Evolutionary conservation across 805 yeast genomes (phyloP), one percentile per base, ranked within the genome.

Genomic region (Ogataea haglerorum): DNA sequence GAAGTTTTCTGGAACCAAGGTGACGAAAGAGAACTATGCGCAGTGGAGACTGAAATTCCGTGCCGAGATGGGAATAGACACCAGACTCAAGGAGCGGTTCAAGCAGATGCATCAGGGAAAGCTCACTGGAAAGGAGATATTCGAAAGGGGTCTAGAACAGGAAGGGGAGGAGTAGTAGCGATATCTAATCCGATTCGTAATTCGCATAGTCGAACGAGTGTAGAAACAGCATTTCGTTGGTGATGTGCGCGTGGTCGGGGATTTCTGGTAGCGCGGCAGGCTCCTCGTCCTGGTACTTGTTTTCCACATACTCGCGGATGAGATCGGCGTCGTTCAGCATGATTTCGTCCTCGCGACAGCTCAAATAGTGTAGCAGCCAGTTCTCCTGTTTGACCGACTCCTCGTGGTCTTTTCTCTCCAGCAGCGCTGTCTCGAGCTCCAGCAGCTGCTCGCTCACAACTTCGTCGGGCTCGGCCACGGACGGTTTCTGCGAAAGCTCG

Each of bases 1-100:
- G 60, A 93, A 93, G 63, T 91, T 91, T 64, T 70, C 72, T 29
- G 99, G 99, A 25, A 93, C 98, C 1, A 77, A 84, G 40, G 96
- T 91, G 5, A 91, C 97, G 2, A 65, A 62, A 12, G 95, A 85
- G 51, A 70, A 82, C n/a, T 91, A 76, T 59, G 57, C 60, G 2
- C 70, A 61, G 33, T 91, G 99, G 99, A 72, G 95, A 56, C 40
- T 43, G 3, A 68, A 64, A 38, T 90, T 93, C 63, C 72, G 95
- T 43, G 66, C 69, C 42, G 96, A 86, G 54, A 64, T 81, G 75
- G 78, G 80, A n/a, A 65, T 78, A 47, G 91, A 85, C 51, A 73
- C 74, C 35, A 69, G 79, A 49, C 73, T 77, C 41, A 64, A 63
- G 25, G 66, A 70, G 38, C 70, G 86, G 49, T 73, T 74, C 45